phyloP scores from a whole-genome alignment of 768 basidiomycete species.

The Roridomyces roridus region DNA sequence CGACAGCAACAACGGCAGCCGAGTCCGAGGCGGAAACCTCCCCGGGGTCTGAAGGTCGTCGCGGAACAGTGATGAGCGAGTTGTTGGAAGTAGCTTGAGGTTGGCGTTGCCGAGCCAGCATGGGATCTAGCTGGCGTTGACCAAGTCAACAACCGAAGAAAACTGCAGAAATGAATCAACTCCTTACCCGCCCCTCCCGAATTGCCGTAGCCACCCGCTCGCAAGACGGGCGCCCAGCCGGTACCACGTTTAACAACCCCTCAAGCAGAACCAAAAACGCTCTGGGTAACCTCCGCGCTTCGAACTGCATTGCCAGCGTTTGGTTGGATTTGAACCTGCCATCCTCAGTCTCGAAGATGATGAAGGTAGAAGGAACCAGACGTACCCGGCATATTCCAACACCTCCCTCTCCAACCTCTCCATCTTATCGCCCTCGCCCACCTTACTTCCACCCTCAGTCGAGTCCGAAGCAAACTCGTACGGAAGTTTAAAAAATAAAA shows the following conservation, averaged over 20 bases:
- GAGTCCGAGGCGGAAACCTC: background rate
- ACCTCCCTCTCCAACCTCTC: constrained; percentile 78
- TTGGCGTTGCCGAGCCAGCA: background rate
- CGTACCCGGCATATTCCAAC: constrained; percentile 72
- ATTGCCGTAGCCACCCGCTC: constrained; percentile 76
- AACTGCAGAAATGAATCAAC: background rate
- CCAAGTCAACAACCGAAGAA: background rate
- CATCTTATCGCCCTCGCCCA: constrained; percentile 67
- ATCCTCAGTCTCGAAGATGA: too few relatives aligned
- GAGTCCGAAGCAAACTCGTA: constrained; percentile 76
- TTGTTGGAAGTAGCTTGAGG: background rate
- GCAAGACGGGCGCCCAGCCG: constrained; percentile 69
- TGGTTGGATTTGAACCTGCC: constrained; percentile 58
- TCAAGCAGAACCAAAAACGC: constrained; percentile 77
- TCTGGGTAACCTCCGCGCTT: constrained; percentile 73
- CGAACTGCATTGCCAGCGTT: constrained; percentile 60
- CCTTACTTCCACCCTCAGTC: constrained; percentile 51
- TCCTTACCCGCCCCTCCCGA: constrained; percentile 71
- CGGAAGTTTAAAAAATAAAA: constrained; percentile 90
- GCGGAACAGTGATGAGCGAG: constrained; percentile 14
- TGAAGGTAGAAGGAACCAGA: constrained; percentile 26
- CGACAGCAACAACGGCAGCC: background rate
- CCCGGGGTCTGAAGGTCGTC: constrained; percentile 9
- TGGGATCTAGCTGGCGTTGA: constrained; percentile 14
- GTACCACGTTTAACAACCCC: constrained; percentile 66